Conservation (phyloP, 2,329 filamentous ascomycete genomes). For the Cladobotryum mycophilum region DNA sequence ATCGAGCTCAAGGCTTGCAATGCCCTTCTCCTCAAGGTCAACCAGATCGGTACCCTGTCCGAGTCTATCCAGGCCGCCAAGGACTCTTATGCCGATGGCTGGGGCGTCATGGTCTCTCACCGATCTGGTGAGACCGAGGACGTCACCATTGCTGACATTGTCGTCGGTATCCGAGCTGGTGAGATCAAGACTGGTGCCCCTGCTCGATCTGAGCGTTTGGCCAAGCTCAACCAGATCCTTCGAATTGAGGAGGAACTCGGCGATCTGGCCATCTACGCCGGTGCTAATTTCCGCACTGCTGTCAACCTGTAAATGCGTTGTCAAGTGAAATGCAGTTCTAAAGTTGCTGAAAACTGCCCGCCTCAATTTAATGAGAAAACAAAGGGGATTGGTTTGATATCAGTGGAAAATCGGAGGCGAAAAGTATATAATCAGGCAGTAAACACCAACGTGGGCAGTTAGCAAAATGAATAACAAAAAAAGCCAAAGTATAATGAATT, state of each 20-base stretch:
- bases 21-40: constrained; percentile 96
- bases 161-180: constrained; percentile 90
- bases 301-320: constrained; percentile 66
- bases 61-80: constrained; percentile 99
- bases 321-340: not conserved
- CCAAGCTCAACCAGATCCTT: constrained; percentile 99
- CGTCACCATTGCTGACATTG: constrained; percentile 97
- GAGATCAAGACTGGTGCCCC: constrained; percentile 99
- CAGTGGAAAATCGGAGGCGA: not conserved
- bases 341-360: not conserved
- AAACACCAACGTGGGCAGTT: not conserved
- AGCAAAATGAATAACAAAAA: too few species aligned
- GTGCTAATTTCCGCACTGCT: constrained; percentile 82
- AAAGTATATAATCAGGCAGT: not conserved
- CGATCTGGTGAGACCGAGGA: constrained; percentile 99
- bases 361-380: not conserved
- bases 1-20: constrained; percentile 99
- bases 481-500: too few species aligned
- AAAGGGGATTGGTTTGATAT: not conserved
- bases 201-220: constrained; percentile 92
- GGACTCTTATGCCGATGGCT: constrained; percentile 90
- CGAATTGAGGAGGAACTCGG: constrained; percentile 99
- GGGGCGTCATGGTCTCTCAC: constrained; percentile 99
- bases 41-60: constrained; percentile 98
- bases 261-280: constrained; percentile 84